Conservation (phyloP, 2,329 filamentous ascomycete species). For the Venturia nashicola region DNA sequence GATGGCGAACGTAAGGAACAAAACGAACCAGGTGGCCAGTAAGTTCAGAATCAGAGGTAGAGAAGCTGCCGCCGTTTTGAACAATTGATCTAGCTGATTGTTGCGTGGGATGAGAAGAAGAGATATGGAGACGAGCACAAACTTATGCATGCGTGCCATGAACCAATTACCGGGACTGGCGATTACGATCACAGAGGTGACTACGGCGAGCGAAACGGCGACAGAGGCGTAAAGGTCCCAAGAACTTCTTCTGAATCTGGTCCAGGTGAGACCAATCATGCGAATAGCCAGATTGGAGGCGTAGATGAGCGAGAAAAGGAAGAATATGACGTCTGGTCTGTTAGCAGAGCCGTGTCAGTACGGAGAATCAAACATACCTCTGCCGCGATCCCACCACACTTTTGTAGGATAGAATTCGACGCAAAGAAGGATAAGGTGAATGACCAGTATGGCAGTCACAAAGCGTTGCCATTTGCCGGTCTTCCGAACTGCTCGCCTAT, state of each 20-base stretch:
- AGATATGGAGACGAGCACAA: slow-evolving; percentile 83
- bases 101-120: slow-evolving; percentile 89
- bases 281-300: slow-evolving; percentile 72
- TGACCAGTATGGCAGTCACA: slow-evolving; percentile 65
- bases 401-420: slow-evolving; percentile 76
- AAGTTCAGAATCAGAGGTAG: slow-evolving; percentile 82
- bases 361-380: slow-evolving; percentile 33
- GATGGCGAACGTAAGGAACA: slow-evolving; percentile 94
- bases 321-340: slow-evolving; percentile 55
- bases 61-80: slow-evolving; percentile 96
- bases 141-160: slow-evolving; percentile 81
- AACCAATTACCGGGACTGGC: slow-evolving; percentile 40
- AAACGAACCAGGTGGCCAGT: slow-evolving; percentile 90
- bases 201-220: slow-evolving; percentile 66
- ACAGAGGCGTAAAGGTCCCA: slow-evolving; percentile 90
- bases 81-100: slow-evolving; percentile 92
- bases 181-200: slow-evolving; percentile 68
- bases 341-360: slow-evolving; percentile 13
- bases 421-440: slow-evolving; percentile 74
- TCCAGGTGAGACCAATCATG: slow-evolving; percentile 81
- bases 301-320: slow-evolving; percentile 72
- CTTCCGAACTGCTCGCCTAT: slow-evolving; percentile 87
- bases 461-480: slow-evolving; percentile 80
- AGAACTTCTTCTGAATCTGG: slow-evolving; percentile 78
- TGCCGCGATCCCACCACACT: slow-evolving; percentile 52